Evolutionary conservation across 2,329 filamentous ascomycete species (phyloP), one percentile per base, ranked within the genome.

Genomic region (Drechslerella stenobrocha): DNA sequence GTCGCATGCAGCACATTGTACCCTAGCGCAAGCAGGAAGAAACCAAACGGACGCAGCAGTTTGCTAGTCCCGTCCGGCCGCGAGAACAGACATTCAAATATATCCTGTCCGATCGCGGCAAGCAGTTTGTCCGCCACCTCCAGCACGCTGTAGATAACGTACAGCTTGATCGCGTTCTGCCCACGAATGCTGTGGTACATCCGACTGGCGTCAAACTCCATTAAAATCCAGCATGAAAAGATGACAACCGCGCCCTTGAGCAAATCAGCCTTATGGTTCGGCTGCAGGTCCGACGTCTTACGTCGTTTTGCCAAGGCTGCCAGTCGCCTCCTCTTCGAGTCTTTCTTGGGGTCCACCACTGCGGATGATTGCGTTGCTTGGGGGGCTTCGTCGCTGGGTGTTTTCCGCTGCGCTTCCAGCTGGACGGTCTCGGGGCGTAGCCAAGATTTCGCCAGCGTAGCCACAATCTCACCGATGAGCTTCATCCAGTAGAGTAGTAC

Each of bases 161-260:
- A 98, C 8, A 98, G 82, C 75, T 98, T 98, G 78, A 98, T 96
- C 5, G 92, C 91, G 1, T 91, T 92, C 76, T 98, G 93, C 0
- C 90, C 93, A 46, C 92, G 87, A 73, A 98, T 96, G 73, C 91
- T 91, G 76, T 98, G 93, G 74, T 98, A 98, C 89, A 97, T 96
- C 52, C 91, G 85, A 75, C 91, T 96, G 3, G 93, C 93, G 75
- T 98, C 95, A 45, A 98, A 87, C 22, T 84, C 86, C 85, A 96
- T 92, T 51, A 98, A 80, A 11, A 92, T 84, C 52, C 87, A 80
- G 72, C 89, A 95, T 74, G 90, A 96, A 73, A 84, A 85, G 48
- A 96, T 83, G 69, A 98, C 92, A 63, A 98, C 82, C 18, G 90
- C 80, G 0, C 93, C 93, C 76, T 95, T 95, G 1, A 98, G 80